A percentile compares a stretch with the other conserved stretches of the same genome.
phyloP scores from a whole-genome alignment of 306 rosid genomes.

The Lathyrus aphaca region DNA sequence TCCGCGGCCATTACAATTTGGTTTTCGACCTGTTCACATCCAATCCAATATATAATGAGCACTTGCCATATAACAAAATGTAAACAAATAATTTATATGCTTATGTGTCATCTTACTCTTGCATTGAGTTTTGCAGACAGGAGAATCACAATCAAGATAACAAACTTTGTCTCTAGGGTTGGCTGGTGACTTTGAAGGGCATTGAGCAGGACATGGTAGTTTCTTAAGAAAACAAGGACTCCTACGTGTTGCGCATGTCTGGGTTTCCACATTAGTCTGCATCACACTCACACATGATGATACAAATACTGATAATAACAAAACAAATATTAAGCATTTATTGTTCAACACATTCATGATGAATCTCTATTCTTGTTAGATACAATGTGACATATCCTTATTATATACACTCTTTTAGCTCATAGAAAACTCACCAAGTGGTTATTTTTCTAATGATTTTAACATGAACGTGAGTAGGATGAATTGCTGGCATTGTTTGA shows the following conservation, averaged over 20 bases:
- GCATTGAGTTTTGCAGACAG: constrained; percentile 78
- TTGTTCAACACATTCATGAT: constrained; percentile 46
- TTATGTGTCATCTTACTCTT: constrained; percentile 49
- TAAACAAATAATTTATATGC: neutral
- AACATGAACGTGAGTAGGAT: constrained; percentile 4
- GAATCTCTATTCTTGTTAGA: constrained; percentile 21
- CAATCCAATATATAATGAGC: neutral
- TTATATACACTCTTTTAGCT: neutral
- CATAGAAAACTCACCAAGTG: constrained; percentile 41
- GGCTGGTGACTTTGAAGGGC: constrained; percentile 54
- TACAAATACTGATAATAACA: constrained; percentile 39
- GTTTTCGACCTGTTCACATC: constrained; percentile 54
- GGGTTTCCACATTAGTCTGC: constrained; percentile 38
- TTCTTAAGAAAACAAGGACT: constrained; percentile 57
- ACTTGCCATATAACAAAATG: neutral
- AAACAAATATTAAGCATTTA: constrained; percentile 27
- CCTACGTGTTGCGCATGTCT: constrained; percentile 37
- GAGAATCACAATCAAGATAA: constrained; percentile 59
- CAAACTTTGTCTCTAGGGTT: constrained; percentile 68
- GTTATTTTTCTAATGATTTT: constrained; percentile 32
- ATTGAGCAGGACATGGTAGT: constrained; percentile 56
- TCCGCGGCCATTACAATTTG: constrained; percentile 73
- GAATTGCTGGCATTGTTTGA: constrained; percentile 16
- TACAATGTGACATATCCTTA: constrained; percentile 18
- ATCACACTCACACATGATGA: constrained; percentile 42